A percentile compares a stretch with the other conserved stretches of the same genome.
Conservation (phyloP, 805 yeast genomes). For the Torulaspora delbrueckii region DNA sequence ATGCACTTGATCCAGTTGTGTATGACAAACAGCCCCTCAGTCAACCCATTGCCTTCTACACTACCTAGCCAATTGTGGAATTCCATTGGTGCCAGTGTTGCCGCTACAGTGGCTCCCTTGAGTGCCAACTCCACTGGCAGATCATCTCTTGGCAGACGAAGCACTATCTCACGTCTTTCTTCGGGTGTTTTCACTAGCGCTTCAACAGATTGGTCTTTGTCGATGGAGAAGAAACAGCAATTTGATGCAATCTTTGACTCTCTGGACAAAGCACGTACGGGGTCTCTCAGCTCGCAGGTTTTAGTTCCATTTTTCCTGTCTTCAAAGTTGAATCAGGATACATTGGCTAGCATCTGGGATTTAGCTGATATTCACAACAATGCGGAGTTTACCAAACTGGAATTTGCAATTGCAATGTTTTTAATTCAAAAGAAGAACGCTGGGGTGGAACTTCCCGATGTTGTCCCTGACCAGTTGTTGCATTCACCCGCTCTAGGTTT, state of each 20-base stretch:
- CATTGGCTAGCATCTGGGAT: slow-evolving; percentile 90
- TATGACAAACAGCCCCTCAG: slow-evolving; percentile 59
- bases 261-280: slow-evolving; percentile 61
- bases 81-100: slow-evolving; percentile 25
- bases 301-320: slow-evolving; percentile 87
- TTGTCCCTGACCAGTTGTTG: slow-evolving; percentile 63
- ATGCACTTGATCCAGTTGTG: slow-evolving; percentile 82
- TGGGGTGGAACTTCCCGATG: slow-evolving; percentile 73
- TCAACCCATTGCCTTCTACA: slow-evolving; percentile 51
- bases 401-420: slow-evolving; percentile 91
- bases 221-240: slow-evolving; percentile 65
- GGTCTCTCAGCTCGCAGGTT: slow-evolving; percentile 66
- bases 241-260: slow-evolving; percentile 75
- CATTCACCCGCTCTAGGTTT: slow-evolving; percentile 34
- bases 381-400: slow-evolving; percentile 73
- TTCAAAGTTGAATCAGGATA: slow-evolving; percentile 79
- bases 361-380: slow-evolving; percentile 83
- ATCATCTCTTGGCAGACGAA: slow-evolving; percentile 34
- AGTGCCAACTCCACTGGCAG: slow-evolving; percentile 30
- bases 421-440: slow-evolving; percentile 78
- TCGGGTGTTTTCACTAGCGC: slow-evolving; percentile 36
- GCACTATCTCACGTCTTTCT: slow-evolving; percentile 32
- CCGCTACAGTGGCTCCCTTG: slow-evolving; percentile 20
- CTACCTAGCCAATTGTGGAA: slow-evolving; percentile 44
- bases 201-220: slow-evolving; percentile 59